These are phyloP conservation scores for Tricholoma furcatifolium DNA, from an alignment of 768 basidiomycete species.

Conservation along the genomic window DNA sequence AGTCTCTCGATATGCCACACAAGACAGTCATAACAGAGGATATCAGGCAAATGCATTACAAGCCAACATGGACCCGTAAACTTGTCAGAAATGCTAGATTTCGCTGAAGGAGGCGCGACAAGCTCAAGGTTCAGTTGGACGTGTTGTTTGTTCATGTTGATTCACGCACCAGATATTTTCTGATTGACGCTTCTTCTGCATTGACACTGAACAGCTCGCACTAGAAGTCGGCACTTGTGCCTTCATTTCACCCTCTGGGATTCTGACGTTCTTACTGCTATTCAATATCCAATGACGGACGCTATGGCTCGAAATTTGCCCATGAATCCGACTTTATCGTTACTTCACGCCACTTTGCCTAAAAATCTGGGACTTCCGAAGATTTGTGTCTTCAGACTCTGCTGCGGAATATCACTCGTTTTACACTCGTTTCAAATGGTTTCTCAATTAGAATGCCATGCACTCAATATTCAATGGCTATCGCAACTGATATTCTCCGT, in stretches of 20 bases:
- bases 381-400: too few species aligned
- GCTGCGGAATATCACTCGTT: too few species aligned
- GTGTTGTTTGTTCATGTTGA: slow-evolving; percentile 15
- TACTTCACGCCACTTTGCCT: neutral
- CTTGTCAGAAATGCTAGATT: slow-evolving; percentile 9
- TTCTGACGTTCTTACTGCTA: neutral
- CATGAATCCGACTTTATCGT: slow-evolving; percentile 6
- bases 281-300: too few species aligned
- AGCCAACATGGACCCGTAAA: slow-evolving; percentile 12
- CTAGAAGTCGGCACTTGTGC: slow-evolving; percentile 14
- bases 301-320: too few species aligned
- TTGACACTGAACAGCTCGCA: neutral
- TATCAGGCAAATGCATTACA: neutral
- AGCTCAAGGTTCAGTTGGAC: neutral
- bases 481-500: too few species aligned
- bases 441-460: too few species aligned
- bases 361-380: neutral
- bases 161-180: neutral
- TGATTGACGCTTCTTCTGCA: neutral
- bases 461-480: too few species aligned
- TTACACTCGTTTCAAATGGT: too few species aligned
- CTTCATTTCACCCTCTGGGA: slow-evolving; percentile 1
- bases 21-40: neutral
- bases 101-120: slow-evolving; percentile 1
- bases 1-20: neutral